These are phyloP conservation scores for Botrytis paeoniae DNA, from an alignment of 2,329 filamentous ascomycete genomes.

Conservation along the genomic window DNA sequence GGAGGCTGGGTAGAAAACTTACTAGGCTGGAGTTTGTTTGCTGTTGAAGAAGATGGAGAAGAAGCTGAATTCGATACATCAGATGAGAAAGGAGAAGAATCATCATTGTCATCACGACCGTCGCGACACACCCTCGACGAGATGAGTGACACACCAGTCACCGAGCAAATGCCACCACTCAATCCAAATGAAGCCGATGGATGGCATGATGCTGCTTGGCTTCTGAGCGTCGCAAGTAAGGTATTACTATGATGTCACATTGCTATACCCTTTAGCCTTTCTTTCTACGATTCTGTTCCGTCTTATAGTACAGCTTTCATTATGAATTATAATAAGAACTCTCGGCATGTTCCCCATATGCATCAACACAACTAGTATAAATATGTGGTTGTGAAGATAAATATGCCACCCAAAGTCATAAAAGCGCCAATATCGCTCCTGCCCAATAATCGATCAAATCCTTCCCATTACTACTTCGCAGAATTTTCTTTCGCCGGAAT, in stretches of 20 bases:
- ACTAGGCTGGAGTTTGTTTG: slow-evolving; percentile 59
- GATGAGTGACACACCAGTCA: slow-evolving; percentile 37
- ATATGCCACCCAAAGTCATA: neutral
- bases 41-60: slow-evolving; percentile 59
- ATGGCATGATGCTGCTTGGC: slow-evolving; percentile 67
- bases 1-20: slow-evolving; percentile 59
- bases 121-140: slow-evolving; percentile 25
- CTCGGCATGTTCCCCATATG: neutral
- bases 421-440: neutral
- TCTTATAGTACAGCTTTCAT: slow-evolving; percentile 7
- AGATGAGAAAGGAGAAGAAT: slow-evolving; percentile 40
- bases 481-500: neutral
- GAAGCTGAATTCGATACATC: slow-evolving; percentile 44
- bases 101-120: slow-evolving; percentile 30
- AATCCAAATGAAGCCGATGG: slow-evolving; percentile 54
- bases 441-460: neutral
- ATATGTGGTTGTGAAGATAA: neutral
- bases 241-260: slow-evolving; percentile 29
- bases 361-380: neutral
- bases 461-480: neutral
- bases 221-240: slow-evolving; percentile 57
- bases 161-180: slow-evolving; percentile 48
- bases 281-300: neutral
- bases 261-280: neutral
- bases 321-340: slow-evolving; percentile 15